Evolutionary conservation across 75 land plant species (phyloP), one percentile per base, ranked within the genome.

Genomic region (Gnetum montanum): DNA sequence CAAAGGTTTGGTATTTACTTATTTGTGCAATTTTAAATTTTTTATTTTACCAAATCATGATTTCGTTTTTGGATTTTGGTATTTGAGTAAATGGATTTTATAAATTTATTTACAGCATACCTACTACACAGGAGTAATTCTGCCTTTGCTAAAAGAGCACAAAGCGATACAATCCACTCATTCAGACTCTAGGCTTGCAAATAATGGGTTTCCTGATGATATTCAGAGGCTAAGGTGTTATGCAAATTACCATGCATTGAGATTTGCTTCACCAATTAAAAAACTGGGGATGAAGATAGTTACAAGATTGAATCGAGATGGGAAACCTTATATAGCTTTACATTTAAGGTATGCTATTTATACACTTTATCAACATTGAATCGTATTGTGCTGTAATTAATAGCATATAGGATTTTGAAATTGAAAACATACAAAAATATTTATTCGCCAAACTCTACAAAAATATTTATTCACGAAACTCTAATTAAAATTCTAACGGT

Each of bases 101-200:
- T 34, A 56, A 18, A 7, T n/a, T 35, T 30, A 43, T 30, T 12
- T 50, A 33, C 76, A 75, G 75, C 65, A 64, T 45, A 47, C 77
- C 3, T 75, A 65, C 46, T 75, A 75, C 46, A 46, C 55, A 18
- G 29, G 71, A 36, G 76, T 71, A 41, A 48, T 72, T 38, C 59
- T 61, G 56, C 78, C 76, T 16, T 37, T 75, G 22, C 60, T 75
- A 3, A 65, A 71, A 60, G 30, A 61, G 60, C 76, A 72, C 50
- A 71, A 66, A 47, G 78, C 71, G 26, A 10, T 75, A 41, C 61
- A 61, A 30, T 75, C 65, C 51, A 71, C 70, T 10, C 78, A 65
- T 49, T 58, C 78, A 18, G 78, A 75, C 49, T 47, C 78, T 19
- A 61, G 78, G 12, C 45, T 75, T 20, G 78, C 75, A 13, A 75